Percentiles rank a stretch among this genome's conserved stretches.
Conservation (phyloP, 106 monocot genomes). For the Dendrobium catenatum region DNA sequence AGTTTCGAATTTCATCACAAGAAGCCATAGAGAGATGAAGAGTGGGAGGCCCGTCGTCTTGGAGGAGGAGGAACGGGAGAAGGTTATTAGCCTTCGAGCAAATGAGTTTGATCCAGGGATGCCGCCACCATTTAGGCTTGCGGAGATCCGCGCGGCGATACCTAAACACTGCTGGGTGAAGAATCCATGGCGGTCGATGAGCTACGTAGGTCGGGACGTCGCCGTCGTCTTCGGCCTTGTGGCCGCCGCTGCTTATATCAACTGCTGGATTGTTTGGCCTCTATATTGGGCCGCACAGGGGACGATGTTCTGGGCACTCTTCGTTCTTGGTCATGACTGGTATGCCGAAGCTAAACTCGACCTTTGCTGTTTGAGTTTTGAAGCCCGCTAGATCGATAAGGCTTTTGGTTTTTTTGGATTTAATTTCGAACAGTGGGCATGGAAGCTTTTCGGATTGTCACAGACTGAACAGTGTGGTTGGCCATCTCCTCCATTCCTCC, state of each 20-base stretch:
- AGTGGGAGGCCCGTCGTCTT: not conserved
- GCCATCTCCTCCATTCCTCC: constrained; percentile 61
- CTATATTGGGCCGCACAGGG: constrained; percentile 79
- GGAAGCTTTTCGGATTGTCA: constrained; percentile 68
- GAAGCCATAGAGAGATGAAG: not conserved
- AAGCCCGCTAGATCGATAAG: not conserved
- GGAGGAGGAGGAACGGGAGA: constrained; percentile 3
- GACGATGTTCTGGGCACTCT: constrained; percentile 96
- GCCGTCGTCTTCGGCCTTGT: constrained; percentile 36
- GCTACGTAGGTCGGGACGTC: constrained; percentile 60
- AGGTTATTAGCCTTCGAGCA: not conserved
- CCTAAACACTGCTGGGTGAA: constrained; percentile 71
- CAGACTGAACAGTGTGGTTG: constrained; percentile 55
- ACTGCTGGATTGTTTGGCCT: constrained; percentile 46
- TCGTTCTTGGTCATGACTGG: constrained; percentile 95
- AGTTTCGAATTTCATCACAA: no score
- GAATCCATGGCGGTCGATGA: constrained; percentile 53
- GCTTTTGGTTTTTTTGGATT: not conserved
- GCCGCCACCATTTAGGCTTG: constrained; percentile 60
- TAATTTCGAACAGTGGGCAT: constrained; percentile 51
- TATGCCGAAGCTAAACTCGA: constrained; percentile 5
- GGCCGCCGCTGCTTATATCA: constrained; percentile 26
- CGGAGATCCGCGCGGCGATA: constrained; percentile 61
- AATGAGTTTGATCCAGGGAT: constrained; percentile 36
- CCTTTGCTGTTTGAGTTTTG: not conserved